Evolutionary conservation across 768 basidiomycete genomes (phyloP).

Genomic region (Erythrobasidium yunnanense): DNA sequence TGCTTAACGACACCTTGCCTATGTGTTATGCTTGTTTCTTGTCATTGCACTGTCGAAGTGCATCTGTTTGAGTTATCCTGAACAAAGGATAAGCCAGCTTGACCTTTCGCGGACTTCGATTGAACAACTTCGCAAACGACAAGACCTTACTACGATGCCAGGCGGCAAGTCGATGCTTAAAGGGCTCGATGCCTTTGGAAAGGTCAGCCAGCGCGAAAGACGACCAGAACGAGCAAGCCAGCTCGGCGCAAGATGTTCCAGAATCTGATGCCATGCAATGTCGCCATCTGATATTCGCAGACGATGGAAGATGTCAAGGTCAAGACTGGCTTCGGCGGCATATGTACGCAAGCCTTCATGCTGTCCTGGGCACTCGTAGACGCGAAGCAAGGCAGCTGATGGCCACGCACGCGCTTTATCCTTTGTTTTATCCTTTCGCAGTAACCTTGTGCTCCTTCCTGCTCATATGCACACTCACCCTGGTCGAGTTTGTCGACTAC

Average conservation of each 20-base stretch:
- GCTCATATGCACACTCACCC: slow-evolving; percentile 80
- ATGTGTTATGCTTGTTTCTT: too few species aligned
- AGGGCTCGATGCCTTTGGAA: slow-evolving; percentile 97
- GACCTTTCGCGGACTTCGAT: too few species aligned
- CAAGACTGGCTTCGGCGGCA: slow-evolving; percentile 58
- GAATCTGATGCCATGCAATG: too few species aligned
- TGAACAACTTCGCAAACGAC: too few species aligned
- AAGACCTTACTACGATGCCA: too few species aligned
- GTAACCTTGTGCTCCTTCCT: slow-evolving; percentile 85
- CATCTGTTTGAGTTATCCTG: too few species aligned
- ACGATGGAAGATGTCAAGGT: slow-evolving; percentile 99
- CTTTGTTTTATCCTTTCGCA: slow-evolving; percentile 45
- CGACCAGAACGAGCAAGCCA: background rate
- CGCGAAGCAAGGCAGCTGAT: background rate
- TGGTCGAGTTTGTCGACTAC: slow-evolving; percentile 94
- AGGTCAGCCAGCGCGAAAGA: slow-evolving; percentile 52
- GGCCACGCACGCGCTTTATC: background rate
- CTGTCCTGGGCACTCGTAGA: too few species aligned
- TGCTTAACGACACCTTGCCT: too few species aligned
- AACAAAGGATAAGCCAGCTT: too few species aligned
- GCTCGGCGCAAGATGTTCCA: too few species aligned
- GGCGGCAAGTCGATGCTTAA: slow-evolving; percentile 48
- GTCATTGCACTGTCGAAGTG: too few species aligned
- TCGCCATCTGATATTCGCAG: slow-evolving; percentile 45
- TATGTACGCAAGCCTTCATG: slow-evolving; percentile 63